Percentiles rank a stretch among this genome's conserved stretches.
phyloP scores from a whole-genome alignment of 2,329 filamentous ascomycete genomes.

The Microsporum audouinii region DNA sequence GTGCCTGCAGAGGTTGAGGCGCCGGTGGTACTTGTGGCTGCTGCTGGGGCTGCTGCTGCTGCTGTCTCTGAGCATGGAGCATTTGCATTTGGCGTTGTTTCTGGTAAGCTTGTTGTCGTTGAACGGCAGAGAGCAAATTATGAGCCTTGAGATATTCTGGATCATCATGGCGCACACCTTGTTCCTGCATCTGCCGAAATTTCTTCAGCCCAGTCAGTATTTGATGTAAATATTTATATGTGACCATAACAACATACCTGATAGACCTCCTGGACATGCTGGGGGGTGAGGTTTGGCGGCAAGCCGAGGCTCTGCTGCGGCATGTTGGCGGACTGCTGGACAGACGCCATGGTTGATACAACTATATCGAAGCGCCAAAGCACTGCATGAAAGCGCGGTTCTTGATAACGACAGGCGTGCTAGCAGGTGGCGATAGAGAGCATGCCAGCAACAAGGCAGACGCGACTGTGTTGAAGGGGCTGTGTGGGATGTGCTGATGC shows the following conservation, averaged over 20 bases:
- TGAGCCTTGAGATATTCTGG: conserved; percentile 79
- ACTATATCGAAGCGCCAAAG: background rate
- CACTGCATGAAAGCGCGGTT: background rate
- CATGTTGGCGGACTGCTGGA: conserved; percentile 35
- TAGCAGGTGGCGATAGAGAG: background rate
- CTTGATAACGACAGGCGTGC: background rate
- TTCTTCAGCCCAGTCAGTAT: conserved; percentile 44
- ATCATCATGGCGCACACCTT: conserved; percentile 68
- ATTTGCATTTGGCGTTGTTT: conserved; percentile 41
- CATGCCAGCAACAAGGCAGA: conserved; percentile 4
- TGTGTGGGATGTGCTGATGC: conserved; percentile 5
- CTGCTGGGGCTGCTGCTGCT: conserved; percentile 35
- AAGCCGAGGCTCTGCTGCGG: conserved; percentile 54
- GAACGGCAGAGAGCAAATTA: conserved; percentile 60
- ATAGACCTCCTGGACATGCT: conserved; percentile 64
- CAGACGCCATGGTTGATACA: conserved; percentile 45
- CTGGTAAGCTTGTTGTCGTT: conserved; percentile 50
- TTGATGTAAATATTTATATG: background rate
- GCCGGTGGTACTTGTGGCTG: background rate
- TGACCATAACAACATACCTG: conserved; percentile 26
- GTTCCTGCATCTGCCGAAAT: conserved; percentile 77
- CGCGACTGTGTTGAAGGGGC: background rate
- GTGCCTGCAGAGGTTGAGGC: conserved; percentile 17
- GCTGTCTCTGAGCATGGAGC: conserved; percentile 34
- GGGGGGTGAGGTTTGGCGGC: conserved; percentile 57